Base-by-base conservation (phyloP, 768 basidiomycete species). In the Pulveroboletus sp. region DNA sequence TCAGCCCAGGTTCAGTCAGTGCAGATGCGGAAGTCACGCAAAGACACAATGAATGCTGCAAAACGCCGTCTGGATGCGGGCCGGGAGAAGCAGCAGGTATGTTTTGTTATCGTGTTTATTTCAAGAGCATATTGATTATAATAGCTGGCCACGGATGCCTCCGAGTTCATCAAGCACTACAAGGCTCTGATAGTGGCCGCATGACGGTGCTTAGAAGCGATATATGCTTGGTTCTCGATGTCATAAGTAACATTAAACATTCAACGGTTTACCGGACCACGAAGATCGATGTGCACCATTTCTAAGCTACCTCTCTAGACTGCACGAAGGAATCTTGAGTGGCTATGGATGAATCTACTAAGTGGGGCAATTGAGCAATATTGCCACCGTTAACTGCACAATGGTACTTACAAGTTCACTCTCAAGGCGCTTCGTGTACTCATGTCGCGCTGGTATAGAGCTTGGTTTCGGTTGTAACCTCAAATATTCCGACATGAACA, bases 401-500 rank as follows among this genome's bases (percentile, higher is more conserved):
- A 33, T 3, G 16, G 33, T 34, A 55, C 77, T 70, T 60, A 82
- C 80, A 54, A 82, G 71, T 59, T 82, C 80, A 38, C 56, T 67
- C 8, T 69, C 63, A 6, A 71, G 72, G 49, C 74, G 71, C 37
- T 65, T 67, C 5, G 74, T 43, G 31, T 56, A 53, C 27, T 63
- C 61, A 14, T 62, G 55, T 38, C 17, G 49, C 31, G 40, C 43
- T 19, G 63, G 55, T 32, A 59, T 55, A 10, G 66, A 69, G 10
- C 67, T 68, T 42, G 73, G 64, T 21, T 75, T 68, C 0, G 88
- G 84, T 11, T 67, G 73, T 40, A 91, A 66, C 47, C 86, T 78
- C 2, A 98, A 77, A 67, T 98, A 99, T 69, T 97, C 97, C 2
- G 87, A 76, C 59, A 92, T 78, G 63, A 97, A 94, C 1, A 97